phyloP scores from a whole-genome alignment of 129 eudicot species.

The Saussurea involucrata region DNA sequence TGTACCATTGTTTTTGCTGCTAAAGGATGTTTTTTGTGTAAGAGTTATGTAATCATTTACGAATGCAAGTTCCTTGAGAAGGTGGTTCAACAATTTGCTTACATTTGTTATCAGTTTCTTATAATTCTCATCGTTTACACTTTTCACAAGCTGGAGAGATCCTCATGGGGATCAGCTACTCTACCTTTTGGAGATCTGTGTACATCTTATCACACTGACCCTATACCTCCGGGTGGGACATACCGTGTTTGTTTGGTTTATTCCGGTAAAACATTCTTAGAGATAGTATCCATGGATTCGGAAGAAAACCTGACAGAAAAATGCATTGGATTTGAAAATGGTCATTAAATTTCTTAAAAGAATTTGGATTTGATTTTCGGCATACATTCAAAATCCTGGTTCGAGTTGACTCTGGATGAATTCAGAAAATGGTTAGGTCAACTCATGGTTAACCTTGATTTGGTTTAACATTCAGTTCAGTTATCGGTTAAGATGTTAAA shows the following conservation, averaged over 20 bases:
- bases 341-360: no score
- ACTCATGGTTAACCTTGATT: no score
- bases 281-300: background rate
- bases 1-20: slow-evolving; percentile 15
- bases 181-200: background rate
- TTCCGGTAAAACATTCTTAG: background rate
- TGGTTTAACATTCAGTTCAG: no score
- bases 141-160: background rate
- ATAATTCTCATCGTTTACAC: background rate
- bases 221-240: background rate
- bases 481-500: no score
- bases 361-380: no score
- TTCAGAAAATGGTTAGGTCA: no score
- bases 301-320: no score
- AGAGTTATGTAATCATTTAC: slow-evolving; percentile 4
- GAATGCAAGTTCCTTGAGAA: background rate
- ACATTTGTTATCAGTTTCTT: background rate
- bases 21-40: slow-evolving; percentile 14
- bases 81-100: background rate
- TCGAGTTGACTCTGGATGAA: no score
- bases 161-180: background rate
- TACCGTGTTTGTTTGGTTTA: no score
- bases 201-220: background rate
- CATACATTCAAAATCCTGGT: no score
- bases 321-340: no score